Conservation (phyloP, 148 eudicot species). For the Chenopodium formosanum region DNA sequence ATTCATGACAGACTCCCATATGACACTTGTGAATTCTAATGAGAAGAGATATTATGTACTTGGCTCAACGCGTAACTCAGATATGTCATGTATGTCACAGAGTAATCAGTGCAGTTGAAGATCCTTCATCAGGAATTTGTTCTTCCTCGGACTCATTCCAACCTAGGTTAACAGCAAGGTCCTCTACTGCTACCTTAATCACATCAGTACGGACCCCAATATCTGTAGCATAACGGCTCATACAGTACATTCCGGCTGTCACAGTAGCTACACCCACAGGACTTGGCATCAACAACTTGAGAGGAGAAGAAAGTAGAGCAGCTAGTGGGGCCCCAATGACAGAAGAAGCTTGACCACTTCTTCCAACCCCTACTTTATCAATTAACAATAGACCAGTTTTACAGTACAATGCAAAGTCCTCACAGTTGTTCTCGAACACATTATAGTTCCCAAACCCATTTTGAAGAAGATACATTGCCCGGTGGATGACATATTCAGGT, state of each 20-base stretch:
- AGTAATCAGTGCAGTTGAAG: constrained; percentile 28
- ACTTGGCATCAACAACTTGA: constrained; percentile 77
- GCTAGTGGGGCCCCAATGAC: constrained; percentile 88
- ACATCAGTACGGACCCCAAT: constrained; percentile 95
- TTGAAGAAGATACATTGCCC: constrained; percentile 88
- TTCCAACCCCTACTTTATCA: constrained; percentile 66
- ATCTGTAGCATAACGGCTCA: constrained; percentile 94
- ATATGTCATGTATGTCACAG: constrained; percentile 20
- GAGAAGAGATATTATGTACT: constrained; percentile 35
- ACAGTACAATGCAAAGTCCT: constrained; percentile 94
- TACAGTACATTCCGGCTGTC: constrained; percentile 93
- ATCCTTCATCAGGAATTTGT: constrained; percentile 26
- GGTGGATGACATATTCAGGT: constrained; percentile 56
- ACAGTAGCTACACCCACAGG: constrained; percentile 88
- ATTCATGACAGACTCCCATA: constrained; percentile 12
- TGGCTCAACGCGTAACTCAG: neutral
- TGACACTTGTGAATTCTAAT: neutral
- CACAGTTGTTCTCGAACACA: constrained; percentile 85
- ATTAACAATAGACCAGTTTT: constrained; percentile 75
- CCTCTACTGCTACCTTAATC: constrained; percentile 83
- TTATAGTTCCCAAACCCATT: constrained; percentile 92
- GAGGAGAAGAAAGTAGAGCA: constrained; percentile 86
- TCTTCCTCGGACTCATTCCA: constrained; percentile 42
- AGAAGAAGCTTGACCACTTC: constrained; percentile 98
- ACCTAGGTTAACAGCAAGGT: constrained; percentile 70